A percentile compares a stretch with the other conserved stretches of the same genome.
Evolutionary conservation across 2,329 filamentous ascomycete genomes (phyloP).

Genomic region (Aspergillus latus): DNA sequence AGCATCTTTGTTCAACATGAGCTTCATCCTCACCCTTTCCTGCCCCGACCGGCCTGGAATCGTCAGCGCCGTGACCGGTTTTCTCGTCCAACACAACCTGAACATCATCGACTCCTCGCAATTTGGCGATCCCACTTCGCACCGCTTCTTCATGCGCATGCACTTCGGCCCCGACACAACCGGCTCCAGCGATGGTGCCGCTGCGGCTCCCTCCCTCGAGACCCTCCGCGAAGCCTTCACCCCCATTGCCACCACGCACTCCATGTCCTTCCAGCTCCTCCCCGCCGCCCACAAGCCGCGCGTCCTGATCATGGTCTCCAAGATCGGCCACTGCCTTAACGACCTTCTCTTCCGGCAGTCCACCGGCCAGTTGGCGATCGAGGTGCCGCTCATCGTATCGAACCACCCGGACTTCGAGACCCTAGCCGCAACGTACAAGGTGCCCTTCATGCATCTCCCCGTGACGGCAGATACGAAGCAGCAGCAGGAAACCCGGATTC

Average conservation of each 20-base stretch:
- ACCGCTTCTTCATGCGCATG: slow-evolving; percentile 85
- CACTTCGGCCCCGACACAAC: slow-evolving; percentile 64
- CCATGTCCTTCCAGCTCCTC: slow-evolving; percentile 70
- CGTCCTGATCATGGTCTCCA: slow-evolving; percentile 85
- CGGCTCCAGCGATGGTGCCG: slow-evolving; percentile 5
- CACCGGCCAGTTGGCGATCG: slow-evolving; percentile 71
- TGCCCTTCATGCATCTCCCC: slow-evolving; percentile 78
- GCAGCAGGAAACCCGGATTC: slow-evolving; percentile 68
- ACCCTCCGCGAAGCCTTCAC: slow-evolving; percentile 59
- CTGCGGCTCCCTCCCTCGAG: slow-evolving; percentile 39
- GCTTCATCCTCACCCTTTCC: slow-evolving; percentile 75
- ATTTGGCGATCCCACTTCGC: slow-evolving; percentile 71
- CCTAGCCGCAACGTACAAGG: slow-evolving; percentile 70
- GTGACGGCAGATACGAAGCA: slow-evolving; percentile 76
- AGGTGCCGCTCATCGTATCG: slow-evolving; percentile 75
- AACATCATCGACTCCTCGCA: slow-evolving; percentile 85
- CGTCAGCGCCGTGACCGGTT: slow-evolving; percentile 77
- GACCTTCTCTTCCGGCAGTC: slow-evolving; percentile 78
- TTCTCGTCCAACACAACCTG: slow-evolving; percentile 70
- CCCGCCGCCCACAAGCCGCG: slow-evolving; percentile 68
- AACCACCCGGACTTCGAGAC: slow-evolving; percentile 74
- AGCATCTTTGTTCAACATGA: slow-evolving; percentile 36
- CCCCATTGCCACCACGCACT: slow-evolving; percentile 61
- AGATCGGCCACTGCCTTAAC: slow-evolving; percentile 83
- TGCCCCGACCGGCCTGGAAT: slow-evolving; percentile 84